Evolutionary conservation across 1,139 yeast genomes (phyloP), one percentile per base, ranked within the genome.

Genomic region (Hyphopichia khmerensis): DNA sequence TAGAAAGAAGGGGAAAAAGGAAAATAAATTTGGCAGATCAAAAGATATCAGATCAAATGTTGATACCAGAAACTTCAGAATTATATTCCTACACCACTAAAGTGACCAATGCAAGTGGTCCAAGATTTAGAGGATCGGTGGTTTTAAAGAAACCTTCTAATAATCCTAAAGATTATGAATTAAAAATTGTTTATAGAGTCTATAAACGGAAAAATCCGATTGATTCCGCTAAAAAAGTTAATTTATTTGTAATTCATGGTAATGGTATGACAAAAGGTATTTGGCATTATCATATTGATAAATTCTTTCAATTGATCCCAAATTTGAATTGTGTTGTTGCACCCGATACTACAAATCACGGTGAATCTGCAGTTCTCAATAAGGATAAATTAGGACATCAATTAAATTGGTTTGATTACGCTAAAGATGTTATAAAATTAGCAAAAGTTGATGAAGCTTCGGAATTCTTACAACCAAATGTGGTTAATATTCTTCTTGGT

Each of bases 201-300:
- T 38, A 59, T 32, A 16, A 13, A 29, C 15, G 17, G 8, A 29
- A 29, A 10, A 5, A 14, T 4, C 9, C 4, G 10, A 14, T 29
- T 4, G 57, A 43, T 59, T 52, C 47, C 51, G 50, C 27, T 43
- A 52, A 17, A 19, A 42, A 43, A 27, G 42, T 78, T 40, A 82
- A 80, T 55, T 51, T 82, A 33, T 57, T 80, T 33, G 82, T 82
- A 54, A 54, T 74, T 17, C 81, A 80, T 49, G 87, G 87, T 0
- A 78, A 80, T 13, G 86, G 86, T 7, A 76, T 80, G 80, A 71
- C 71, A 48, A 79, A 80, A 48, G 71, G 74, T 19, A 51, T 77
- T 2, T 83, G 88, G 88, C 66, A 69, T 38, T 75, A 75, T 51
- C 73, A 77, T 56, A 67, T 80, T 40, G 67, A 68, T 29, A 61